Conservation (phyloP, 352 stramenopile species). For the Phytophthora tentaculata region DNA sequence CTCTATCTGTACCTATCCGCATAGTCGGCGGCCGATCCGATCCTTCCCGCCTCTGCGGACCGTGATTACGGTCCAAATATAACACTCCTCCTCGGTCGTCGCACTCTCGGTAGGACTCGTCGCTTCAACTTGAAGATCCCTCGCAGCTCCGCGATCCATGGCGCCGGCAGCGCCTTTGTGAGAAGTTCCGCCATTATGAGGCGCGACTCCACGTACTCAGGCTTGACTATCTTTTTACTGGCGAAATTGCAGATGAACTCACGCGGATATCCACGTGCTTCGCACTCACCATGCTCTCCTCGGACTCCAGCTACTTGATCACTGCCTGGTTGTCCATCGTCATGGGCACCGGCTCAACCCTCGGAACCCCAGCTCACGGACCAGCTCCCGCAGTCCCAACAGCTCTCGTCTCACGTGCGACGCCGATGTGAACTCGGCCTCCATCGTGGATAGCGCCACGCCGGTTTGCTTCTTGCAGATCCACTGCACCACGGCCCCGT, state of each 20-base stretch:
- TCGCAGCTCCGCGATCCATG: neutral
- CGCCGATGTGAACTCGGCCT: conserved; percentile 5
- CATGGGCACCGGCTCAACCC: neutral
- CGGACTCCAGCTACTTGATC: neutral
- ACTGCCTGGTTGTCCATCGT: too few relatives aligned
- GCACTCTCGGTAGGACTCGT: too few relatives aligned
- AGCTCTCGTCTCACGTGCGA: conserved; percentile 6
- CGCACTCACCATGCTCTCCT: neutral
- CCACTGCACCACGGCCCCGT: conserved; percentile 3
- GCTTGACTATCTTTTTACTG: neutral
- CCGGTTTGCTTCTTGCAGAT: conserved; percentile 9
- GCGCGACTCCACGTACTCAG: conserved; percentile 1
- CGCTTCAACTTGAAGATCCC: neutral
- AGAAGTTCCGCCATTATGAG: neutral
- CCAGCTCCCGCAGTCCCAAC: neutral
- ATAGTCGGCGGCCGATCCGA: too few relatives aligned
- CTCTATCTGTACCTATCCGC: too few relatives aligned
- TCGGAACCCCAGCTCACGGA: neutral
- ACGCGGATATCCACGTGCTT: neutral
- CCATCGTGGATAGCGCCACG: too few relatives aligned
- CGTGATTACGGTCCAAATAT: too few relatives aligned
- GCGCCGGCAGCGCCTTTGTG: neutral
- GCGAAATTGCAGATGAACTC: neutral
- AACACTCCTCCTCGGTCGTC: too few relatives aligned
- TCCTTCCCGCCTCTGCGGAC: too few relatives aligned